These are phyloP conservation scores for Fusarium mundagurra DNA, from an alignment of 2,329 filamentous ascomycete genomes.

Conservation along the genomic window DNA sequence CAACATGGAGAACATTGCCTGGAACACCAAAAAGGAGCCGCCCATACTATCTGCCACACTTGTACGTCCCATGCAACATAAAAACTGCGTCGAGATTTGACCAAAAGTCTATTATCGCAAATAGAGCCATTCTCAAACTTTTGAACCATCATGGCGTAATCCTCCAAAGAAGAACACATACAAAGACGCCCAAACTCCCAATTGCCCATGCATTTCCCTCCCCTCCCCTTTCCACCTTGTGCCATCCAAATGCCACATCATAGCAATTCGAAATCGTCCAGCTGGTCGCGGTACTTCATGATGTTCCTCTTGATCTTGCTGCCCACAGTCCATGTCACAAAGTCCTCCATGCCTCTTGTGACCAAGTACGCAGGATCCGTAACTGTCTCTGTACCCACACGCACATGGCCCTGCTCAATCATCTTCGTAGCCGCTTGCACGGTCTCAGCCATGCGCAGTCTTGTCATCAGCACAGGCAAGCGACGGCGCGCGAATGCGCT, in stretches of 20 bases:
- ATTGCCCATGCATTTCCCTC: conserved; percentile 11
- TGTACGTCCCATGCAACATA: not conserved
- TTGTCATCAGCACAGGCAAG: conserved; percentile 89
- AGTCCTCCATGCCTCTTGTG: conserved; percentile 91
- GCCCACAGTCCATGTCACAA: conserved; percentile 94
- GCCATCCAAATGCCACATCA: conserved; percentile 52
- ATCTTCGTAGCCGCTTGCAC: conserved; percentile 86
- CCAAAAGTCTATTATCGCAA: not conserved
- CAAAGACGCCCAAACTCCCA: conserved; percentile 37
- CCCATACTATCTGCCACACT: not conserved
- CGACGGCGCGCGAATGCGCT: conserved; percentile 86
- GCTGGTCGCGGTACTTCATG: conserved; percentile 91
- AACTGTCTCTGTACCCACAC: conserved; percentile 89
- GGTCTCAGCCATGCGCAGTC: conserved; percentile 90
- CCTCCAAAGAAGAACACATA: conserved; percentile 8
- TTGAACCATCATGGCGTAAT: not conserved
- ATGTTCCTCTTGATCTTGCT: conserved; percentile 98
- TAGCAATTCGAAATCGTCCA: conserved; percentile 94
- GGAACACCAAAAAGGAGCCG: not conserved
- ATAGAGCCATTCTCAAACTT: not conserved
- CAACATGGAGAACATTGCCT: not conserved
- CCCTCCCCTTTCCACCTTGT: not conserved
- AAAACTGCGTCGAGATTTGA: not conserved
- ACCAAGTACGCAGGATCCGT: conserved; percentile 92
- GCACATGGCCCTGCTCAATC: conserved; percentile 93